Evolutionary conservation across 805 yeast species (phyloP), one percentile per base, ranked within the genome.

Genomic region (Kodamaea kaohsiungensis): DNA sequence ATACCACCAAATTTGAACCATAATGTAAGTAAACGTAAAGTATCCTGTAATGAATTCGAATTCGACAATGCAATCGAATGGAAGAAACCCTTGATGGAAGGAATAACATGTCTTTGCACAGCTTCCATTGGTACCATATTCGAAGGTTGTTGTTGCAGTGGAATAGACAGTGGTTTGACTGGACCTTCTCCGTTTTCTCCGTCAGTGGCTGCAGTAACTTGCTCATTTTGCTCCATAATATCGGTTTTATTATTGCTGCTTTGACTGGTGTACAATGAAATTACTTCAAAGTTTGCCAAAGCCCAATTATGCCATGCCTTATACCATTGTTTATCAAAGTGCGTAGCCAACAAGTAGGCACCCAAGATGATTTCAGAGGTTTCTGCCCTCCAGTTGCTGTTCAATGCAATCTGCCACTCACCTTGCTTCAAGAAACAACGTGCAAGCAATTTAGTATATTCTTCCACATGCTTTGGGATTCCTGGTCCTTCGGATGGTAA

Each of bases 221-320:
- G 65, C 5, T 69, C 75, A 50, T 64, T 67, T 49, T 65, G 73
- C 38, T 67, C 73, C 62, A 68, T 62, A 10, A 60, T 65, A 13
- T 63, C 69, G n/a, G 55, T 56, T 33, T 62, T 62, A 33, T 55
- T 58, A 46, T 59, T 61, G 13, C 35, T 30, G 51, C 62, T 68
- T 53, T 68, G 74, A 38, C 68, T 59, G 2, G 72, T 66, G 64
- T 79, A 73, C 25, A 87, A 77, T 0, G 97, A 88, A 17, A 93
- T 88, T 0, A 93, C 98, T 66, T 95, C 98, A 67, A 92, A 95
- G 69, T 96, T 95, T 0, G 98, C 98, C 65, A 96, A 77, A 0
- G 99, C 99, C 99, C 99, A 95, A 65, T 91, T 93, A 68, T 95
- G 99, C 99, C 99, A 96, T 15, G 98, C 99, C 66, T 96, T 95